Conservation (phyloP, 164 flowering plant species). For the Pachysandra terminalis region DNA sequence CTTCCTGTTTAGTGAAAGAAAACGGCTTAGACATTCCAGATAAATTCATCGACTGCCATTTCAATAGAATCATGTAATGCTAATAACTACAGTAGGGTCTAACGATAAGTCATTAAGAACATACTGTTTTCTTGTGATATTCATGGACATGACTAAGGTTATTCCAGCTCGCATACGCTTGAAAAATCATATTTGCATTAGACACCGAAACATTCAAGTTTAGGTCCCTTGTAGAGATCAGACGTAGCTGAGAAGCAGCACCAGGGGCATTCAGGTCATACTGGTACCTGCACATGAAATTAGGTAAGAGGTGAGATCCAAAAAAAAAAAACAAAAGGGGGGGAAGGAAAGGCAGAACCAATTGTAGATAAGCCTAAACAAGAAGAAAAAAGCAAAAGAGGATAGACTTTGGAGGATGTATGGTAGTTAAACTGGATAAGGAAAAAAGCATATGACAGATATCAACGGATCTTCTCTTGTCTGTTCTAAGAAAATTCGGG, state of each 20-base stretch:
- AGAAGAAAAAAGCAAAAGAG: no score
- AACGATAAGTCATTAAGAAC: constrained; percentile 10
- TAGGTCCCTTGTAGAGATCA: constrained; percentile 71
- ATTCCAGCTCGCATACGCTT: constrained; percentile 98
- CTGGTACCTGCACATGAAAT: constrained; percentile 57
- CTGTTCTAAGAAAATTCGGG: no score
- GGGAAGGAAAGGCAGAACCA: no score
- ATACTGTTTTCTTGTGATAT: constrained; percentile 39
- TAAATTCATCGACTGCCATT: not conserved
- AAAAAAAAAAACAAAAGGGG: not conserved
- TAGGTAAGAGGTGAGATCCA: not conserved
- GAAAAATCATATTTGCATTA: constrained; percentile 84
- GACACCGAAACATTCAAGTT: constrained; percentile 90
- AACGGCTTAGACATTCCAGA: not conserved
- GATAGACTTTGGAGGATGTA: no score
- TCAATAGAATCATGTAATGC: not conserved
- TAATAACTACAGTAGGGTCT: not conserved
- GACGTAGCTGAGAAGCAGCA: constrained; percentile 74
- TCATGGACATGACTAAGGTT: constrained; percentile 59
- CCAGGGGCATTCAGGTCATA: constrained; percentile 62
- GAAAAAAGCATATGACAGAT: no score
- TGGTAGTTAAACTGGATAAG: no score
- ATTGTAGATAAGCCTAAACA: not conserved
- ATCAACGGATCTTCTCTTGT: no score
- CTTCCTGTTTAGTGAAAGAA: constrained; percentile 39